Evolutionary conservation across 1,139 yeast genomes (phyloP).

Genomic region (Kurtzmaniella natalensis): DNA sequence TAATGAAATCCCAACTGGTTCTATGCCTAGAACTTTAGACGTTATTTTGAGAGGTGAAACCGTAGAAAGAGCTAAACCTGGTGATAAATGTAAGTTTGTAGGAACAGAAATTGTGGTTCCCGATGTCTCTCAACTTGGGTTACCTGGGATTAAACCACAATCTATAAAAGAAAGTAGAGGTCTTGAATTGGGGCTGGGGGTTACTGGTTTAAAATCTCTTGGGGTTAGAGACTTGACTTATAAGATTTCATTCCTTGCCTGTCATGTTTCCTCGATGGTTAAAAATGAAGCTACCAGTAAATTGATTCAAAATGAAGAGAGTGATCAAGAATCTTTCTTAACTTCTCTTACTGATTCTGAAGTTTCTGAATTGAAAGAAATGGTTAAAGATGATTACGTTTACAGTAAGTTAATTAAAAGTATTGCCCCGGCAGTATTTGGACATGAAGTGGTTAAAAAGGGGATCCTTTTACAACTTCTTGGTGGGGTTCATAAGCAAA

Average conservation of each 20-base stretch:
- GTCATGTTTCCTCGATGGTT: constrained; percentile 68
- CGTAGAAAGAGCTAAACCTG: constrained; percentile 96
- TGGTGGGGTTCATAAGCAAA: constrained; percentile 94
- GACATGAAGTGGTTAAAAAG: constrained; percentile 91
- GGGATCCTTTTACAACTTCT: constrained; percentile 84
- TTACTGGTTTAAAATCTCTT: constrained; percentile 75
- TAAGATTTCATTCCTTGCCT: constrained; percentile 85
- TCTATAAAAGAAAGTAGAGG: constrained; percentile 64
- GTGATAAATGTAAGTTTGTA: constrained; percentile 91
- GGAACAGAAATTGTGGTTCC: constrained; percentile 97
- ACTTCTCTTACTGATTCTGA: constrained; percentile 80
- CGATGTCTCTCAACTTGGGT: constrained; percentile 90
- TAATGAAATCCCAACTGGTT: constrained; percentile 94
- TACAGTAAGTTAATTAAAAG: constrained; percentile 84
- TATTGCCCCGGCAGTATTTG: constrained; percentile 95
- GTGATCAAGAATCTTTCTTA: constrained; percentile 76
- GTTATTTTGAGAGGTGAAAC: constrained; percentile 90
- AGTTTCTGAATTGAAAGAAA: constrained; percentile 75
- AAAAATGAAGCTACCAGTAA: constrained; percentile 40
- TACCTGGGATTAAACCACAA: constrained; percentile 93
- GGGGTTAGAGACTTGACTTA: constrained; percentile 96
- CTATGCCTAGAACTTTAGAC: constrained; percentile 97
- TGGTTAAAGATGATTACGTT: constrained; percentile 88
- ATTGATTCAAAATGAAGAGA: constrained; percentile 24
- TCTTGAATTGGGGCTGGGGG: constrained; percentile 71